Evolutionary conservation across 1,139 yeast genomes (phyloP).

Genomic region (Yamadazyma dushanensis): DNA sequence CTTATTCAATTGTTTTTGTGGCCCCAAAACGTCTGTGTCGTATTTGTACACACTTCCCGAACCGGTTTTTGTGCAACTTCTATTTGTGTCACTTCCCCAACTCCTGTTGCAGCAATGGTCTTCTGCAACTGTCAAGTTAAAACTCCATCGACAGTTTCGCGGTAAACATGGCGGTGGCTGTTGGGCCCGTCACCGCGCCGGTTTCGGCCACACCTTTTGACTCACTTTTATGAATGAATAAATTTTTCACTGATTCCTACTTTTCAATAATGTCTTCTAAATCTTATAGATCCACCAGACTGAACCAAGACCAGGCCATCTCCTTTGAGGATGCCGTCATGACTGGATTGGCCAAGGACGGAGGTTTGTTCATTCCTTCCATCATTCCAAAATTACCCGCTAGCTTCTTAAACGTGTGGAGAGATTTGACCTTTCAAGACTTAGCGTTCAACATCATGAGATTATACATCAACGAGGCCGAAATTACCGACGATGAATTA

Average conservation of each 20-base stretch:
- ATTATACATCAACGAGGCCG: slow-evolving; percentile 65
- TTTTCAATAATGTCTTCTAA: slow-evolving; percentile 34
- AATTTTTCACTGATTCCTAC: slow-evolving; percentile 2
- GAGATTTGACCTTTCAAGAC: slow-evolving; percentile 72
- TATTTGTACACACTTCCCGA: too few relatives aligned
- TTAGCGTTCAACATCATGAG: slow-evolving; percentile 86
- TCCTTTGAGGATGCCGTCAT: slow-evolving; percentile 92
- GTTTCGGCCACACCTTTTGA: slow-evolving; percentile 4
- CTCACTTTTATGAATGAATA: slow-evolving; percentile 4
- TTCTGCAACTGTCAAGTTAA: too few relatives aligned
- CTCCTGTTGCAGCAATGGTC: too few relatives aligned
- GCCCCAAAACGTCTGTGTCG: too few relatives aligned
- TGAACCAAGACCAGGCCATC: slow-evolving; percentile 49
- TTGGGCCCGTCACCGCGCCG: slow-evolving; percentile 4
- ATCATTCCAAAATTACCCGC: slow-evolving; percentile 68
- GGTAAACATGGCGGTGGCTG: neutral
- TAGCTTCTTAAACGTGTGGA: slow-evolving; percentile 67
- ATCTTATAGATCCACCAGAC: slow-evolving; percentile 85
- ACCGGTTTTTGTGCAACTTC: too few relatives aligned
- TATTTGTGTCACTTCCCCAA: too few relatives aligned
- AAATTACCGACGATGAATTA: slow-evolving; percentile 73
- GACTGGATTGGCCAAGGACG: slow-evolving; percentile 93
- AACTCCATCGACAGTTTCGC: too few relatives aligned
- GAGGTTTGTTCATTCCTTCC: slow-evolving; percentile 91
- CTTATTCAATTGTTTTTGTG: too few relatives aligned